Evolutionary conservation across 495 filamentous ascomycete genomes (phyloP), one percentile per base, ranked within the genome.

Genomic region (Platismatia glauca): DNA sequence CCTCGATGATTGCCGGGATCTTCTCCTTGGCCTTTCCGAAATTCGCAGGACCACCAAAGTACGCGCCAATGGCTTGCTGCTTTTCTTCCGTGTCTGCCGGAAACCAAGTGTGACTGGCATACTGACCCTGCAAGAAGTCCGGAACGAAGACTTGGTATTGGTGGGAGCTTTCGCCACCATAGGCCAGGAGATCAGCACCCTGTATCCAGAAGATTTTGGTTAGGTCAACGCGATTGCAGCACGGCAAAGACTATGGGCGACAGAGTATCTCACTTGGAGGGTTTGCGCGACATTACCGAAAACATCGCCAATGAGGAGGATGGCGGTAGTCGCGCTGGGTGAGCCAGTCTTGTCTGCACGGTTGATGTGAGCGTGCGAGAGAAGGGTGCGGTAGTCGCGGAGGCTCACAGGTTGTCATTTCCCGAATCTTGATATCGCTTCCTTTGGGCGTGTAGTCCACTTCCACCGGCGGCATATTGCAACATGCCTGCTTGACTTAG

Each of bases 31-130:
- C 80, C 46, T 77, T 79, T 1, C 71, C 70, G 6, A 83, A 78
- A 0, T 81, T 76, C 20, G 75, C 82, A 66, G 75, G 69, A 60
- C 75, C 81, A 64, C 74, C 67, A 72, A 90, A 84, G 79, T 86
- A 90, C 20, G 70, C 76, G 48, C 77, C 77, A 16, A 90, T 75
- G 56, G 75, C 77, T 75, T 84, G 72, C 62, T 77, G 72, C 74
- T 89, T 86, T 71, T 90, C 85, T 15, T 79, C 68, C n/a, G 71
- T 89, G 73, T 85, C 75, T 34, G 87, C 82, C 0, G 87, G 87
- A 74, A 82, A 83, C 82, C 78, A 83, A 52, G 76, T 73, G 59
- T 83, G 76, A 57, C 82, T 77, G 46, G 77, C 77, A 0, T 79
- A 78, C 39, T 81, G 72, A 65, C 82, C 87, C 38, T 82, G 70